A percentile compares a stretch with the other conserved stretches of the same genome.
Conservation (phyloP, 1,284 basidiomycete genomes). For the Puccinia polysora region DNA sequence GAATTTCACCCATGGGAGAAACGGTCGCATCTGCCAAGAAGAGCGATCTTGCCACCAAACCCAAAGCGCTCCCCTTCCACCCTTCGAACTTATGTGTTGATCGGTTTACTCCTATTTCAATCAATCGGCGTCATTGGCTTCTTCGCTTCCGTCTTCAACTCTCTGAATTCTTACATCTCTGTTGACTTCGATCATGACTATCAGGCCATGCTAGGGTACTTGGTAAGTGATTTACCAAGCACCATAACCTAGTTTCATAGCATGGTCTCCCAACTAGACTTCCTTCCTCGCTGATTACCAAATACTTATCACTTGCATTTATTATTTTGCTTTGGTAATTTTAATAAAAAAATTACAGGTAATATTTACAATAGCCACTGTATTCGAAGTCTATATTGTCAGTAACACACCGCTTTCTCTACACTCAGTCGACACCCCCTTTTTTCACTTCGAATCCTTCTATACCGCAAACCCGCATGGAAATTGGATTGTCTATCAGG, state of each 20-base stretch:
- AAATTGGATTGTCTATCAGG: too few species aligned
- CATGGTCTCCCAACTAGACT: too few species aligned
- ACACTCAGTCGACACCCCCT: neutral
- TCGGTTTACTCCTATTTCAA: conserved; percentile 22
- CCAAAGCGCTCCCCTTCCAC: neutral
- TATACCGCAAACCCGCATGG: too few species aligned
- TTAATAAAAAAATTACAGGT: neutral
- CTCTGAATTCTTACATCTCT: neutral
- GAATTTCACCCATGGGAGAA: neutral
- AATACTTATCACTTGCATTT: neutral
- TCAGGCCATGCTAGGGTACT: conserved; percentile 33
- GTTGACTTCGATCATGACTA: neutral
- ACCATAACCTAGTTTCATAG: too few species aligned
- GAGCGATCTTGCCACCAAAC: conserved; percentile 6
- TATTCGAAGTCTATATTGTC: conserved; percentile 37
- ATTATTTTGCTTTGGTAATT: neutral
- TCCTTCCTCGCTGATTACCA: neutral
- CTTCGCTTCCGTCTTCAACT: conserved; percentile 32
- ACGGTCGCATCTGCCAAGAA: neutral
- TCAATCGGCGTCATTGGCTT: conserved; percentile 26
- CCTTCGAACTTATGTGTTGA: neutral
- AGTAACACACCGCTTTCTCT: neutral
- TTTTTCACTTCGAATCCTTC: neutral
- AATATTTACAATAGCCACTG: conserved; percentile 34
- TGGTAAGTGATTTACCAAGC: conserved; percentile 21